phyloP scores from a whole-genome alignment of 805 yeast species.

The Kluyveromyces nonfermentans region DNA sequence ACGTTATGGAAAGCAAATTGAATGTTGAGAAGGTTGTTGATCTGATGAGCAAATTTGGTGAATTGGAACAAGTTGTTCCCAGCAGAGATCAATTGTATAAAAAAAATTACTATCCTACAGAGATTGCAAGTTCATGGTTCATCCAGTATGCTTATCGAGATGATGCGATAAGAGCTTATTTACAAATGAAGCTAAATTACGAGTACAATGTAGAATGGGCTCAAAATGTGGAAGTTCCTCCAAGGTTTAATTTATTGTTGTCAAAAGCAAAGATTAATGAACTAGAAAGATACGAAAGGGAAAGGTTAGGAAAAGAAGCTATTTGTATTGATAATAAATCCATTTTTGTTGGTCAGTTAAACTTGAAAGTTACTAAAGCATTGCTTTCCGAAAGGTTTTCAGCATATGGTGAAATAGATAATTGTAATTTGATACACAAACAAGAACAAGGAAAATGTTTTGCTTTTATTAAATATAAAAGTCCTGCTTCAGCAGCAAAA shows the following conservation, averaged over 20 bases:
- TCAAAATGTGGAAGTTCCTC: conserved; percentile 58
- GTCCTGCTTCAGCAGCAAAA: conserved; percentile 69
- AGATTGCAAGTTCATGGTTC: conserved; percentile 48
- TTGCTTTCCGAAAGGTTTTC: conserved; percentile 50
- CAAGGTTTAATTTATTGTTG: conserved; percentile 22
- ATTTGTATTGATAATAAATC: conserved; percentile 57
- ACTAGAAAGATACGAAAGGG: neutral
- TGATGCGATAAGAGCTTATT: conserved; percentile 81
- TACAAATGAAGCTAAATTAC: conserved; percentile 47
- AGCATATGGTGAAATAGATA: conserved; percentile 56
- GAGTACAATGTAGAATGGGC: conserved; percentile 76
- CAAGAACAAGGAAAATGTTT: conserved; percentile 42
- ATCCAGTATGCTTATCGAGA: conserved; percentile 72
- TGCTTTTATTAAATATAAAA: conserved; percentile 62
- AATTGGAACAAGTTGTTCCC: conserved; percentile 57
- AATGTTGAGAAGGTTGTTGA: conserved; percentile 29
- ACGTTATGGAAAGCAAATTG: conserved; percentile 7
- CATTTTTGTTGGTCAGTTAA: conserved; percentile 72
- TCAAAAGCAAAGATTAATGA: conserved; percentile 2
- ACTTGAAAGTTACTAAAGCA: conserved; percentile 42
- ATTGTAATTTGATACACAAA: conserved; percentile 45
- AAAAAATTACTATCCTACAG: conserved; percentile 13
- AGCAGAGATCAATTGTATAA: conserved; percentile 24
- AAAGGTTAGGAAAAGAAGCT: neutral
- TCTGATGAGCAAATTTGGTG: conserved; percentile 51